A percentile compares a stretch with the other conserved stretches of the same genome.
Evolutionary conservation across 2,329 filamentous ascomycete species (phyloP).

Genomic region (Verticillium klebahnii): DNA sequence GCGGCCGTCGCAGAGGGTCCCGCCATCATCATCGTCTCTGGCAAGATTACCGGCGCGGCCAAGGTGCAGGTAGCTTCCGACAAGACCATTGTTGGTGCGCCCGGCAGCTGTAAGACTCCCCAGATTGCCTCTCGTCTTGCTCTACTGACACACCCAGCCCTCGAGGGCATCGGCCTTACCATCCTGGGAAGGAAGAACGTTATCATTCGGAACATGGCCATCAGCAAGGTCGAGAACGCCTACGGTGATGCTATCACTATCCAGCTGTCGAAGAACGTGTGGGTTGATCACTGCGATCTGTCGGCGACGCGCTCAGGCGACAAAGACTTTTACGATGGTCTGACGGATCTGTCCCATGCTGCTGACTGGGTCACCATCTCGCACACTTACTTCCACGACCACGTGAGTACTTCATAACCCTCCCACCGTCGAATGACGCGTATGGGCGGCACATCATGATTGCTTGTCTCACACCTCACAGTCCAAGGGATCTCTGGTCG

Average conservation of each 20-base stretch:
- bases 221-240: slow-evolving; percentile 46
- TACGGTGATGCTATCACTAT: slow-evolving; percentile 54
- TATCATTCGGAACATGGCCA: slow-evolving; percentile 54
- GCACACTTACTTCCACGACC: slow-evolving; percentile 30
- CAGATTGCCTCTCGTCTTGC: no score
- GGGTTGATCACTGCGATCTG: slow-evolving; percentile 61
- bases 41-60: slow-evolving; percentile 28
- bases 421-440: no score
- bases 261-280: slow-evolving; percentile 48
- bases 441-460: no score
- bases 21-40: slow-evolving; percentile 28
- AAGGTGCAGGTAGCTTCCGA: slow-evolving; percentile 33
- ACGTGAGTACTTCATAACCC: slow-evolving; percentile 21
- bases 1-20: slow-evolving; percentile 33
- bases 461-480: neutral
- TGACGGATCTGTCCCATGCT: slow-evolving; percentile 56
- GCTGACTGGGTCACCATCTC: slow-evolving; percentile 51
- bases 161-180: slow-evolving; percentile 41
- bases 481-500: slow-evolving; percentile 53
- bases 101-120: slow-evolving; percentile 12
- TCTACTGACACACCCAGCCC: neutral
- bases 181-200: slow-evolving; percentile 47
- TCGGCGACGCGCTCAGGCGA: slow-evolving; percentile 41
- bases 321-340: slow-evolving; percentile 64
- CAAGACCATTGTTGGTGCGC: slow-evolving; percentile 33